These are phyloP conservation scores for Candida anglica DNA, from an alignment of 805 yeast species.

Conservation along the genomic window DNA sequence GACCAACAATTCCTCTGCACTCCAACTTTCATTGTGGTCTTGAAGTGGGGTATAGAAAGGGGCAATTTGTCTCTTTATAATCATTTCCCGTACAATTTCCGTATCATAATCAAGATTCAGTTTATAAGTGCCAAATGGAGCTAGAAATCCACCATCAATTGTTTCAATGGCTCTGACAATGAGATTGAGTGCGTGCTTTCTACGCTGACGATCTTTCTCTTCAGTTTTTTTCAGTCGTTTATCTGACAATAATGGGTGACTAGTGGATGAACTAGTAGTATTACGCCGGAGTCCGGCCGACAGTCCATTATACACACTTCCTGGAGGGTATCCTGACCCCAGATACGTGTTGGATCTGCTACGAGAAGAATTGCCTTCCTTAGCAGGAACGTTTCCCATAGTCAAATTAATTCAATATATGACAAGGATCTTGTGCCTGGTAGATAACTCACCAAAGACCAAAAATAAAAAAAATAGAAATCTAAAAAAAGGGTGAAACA, in stretches of 20 bases:
- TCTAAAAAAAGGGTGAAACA: background rate
- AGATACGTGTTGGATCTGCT: constrained; percentile 8
- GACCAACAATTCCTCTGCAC: constrained; percentile 57
- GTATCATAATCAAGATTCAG: constrained; percentile 73
- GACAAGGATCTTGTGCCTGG: no score
- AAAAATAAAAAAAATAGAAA: background rate
- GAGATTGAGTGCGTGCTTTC: constrained; percentile 51
- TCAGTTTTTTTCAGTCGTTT: constrained; percentile 25
- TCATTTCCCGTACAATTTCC: constrained; percentile 65
- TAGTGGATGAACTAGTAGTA: constrained; percentile 12
- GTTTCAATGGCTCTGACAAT: constrained; percentile 60
- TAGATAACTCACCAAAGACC: background rate
- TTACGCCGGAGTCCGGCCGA: constrained; percentile 12
- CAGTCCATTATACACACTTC: background rate
- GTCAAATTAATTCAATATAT: no score
- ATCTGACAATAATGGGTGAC: no score
- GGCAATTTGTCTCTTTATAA: constrained; percentile 68
- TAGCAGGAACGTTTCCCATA: constrained; percentile 45
- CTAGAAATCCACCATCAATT: constrained; percentile 92
- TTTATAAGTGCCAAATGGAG: constrained; percentile 86
- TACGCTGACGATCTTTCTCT: constrained; percentile 53
- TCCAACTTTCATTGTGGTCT: constrained; percentile 71
- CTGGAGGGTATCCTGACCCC: constrained; percentile 1
- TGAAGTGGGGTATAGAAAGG: constrained; percentile 91
- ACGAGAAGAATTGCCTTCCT: constrained; percentile 30